Base-by-base conservation (phyloP, 257 asterid genomes). In the Striga asiatica region DNA sequence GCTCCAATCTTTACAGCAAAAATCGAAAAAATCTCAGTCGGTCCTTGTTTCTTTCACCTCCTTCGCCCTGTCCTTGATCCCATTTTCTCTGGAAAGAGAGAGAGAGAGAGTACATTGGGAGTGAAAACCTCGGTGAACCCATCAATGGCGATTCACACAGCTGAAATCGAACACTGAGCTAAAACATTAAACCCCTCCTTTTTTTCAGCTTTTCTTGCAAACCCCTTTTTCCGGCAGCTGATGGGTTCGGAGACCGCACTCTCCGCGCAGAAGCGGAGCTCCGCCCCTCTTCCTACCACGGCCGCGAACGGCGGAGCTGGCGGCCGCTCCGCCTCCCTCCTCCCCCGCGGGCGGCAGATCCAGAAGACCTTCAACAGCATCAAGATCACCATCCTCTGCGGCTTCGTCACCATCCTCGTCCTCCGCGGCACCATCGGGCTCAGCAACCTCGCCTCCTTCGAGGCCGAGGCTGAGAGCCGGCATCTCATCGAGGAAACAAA, bases 401-500 rank as follows among this genome's bases (percentile, higher is more conserved):
- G 95, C 65, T 77, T 88, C 54, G 86, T 88, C 56, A 88, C 97
- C 8, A 80, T 85, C 58, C 80, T 88, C 19, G 97, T 88, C 3
- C 79, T 88, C 4, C 92, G 95, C 7, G 97, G 97, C 56, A 88
- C 97, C 6, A 82, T 85, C 55, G 95, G 97, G 18, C 55, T 88
- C 63, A 84, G 94, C 13, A 77, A 54, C 67, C 85, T 89, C 50
- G 73, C 65, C 2, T 71, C 95, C 22, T 35, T 74, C 27, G 88
- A 79, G 53, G 74, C 89, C 2, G 97, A 88, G 2, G 78, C 84
- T 1, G 86, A 75, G 55, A 81, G 71, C 66, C 82, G 69, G 70
- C 77, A 74, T n/a, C 72, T 85, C 50, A 37, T 63, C 3, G 87
- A 83, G 14, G 95, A 85, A 42, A 85, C 89, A 23, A 76, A 74